Evolutionary conservation across 192 early-diverging fungal genomes (phyloP), one percentile per base, ranked within the genome.

Genomic region (Coemansia sp.): DNA sequence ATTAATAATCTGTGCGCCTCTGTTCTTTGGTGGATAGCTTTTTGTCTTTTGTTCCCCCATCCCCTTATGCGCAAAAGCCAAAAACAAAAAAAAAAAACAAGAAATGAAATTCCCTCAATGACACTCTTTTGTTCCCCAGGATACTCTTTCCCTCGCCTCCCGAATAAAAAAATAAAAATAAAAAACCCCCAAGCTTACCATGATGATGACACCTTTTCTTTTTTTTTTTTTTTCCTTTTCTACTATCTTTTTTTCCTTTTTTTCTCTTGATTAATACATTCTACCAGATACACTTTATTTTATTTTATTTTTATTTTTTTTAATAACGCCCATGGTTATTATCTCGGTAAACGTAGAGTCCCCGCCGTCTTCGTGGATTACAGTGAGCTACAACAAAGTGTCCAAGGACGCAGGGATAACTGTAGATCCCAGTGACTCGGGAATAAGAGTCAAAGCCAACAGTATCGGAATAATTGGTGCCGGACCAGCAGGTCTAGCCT

Each of bases 381-480:
- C 45, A 48, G 45, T 48, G 45, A 48, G 45, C 45, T 48, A 48
- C 12, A 48, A 15, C 45, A 48, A 48, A 15, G 45, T 15, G 5
- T 48, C 12, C 45, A 15, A 15, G 45, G 45, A 48, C 45, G 17
- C 45, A 48, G 45, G 45, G 14, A 5, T 48, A 12, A 48, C 45
- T 3, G 45, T 48, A 3, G 55, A 57, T 12, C 32, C 55, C 55
- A 8, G 11, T 1, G 55, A 57, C 34, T 28, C 20, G 36, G 35
- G 59, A 4, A 37, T 61, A 12, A 34, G 39, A 17, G 59, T 61
- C 17, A 35, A 38, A 11, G 76, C 76, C n/a, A 38, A 60, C 8
- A 62, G 61, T n/a, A 67, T 79, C 32, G 71, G 71, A 4, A 69
- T 79, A 18, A 66, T 79, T 17, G 77, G 77, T 5, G 77, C 68